Base-by-base conservation (phyloP, 192 early-diverging fungal genomes). In the Chytriomyces hyalinus region DNA sequence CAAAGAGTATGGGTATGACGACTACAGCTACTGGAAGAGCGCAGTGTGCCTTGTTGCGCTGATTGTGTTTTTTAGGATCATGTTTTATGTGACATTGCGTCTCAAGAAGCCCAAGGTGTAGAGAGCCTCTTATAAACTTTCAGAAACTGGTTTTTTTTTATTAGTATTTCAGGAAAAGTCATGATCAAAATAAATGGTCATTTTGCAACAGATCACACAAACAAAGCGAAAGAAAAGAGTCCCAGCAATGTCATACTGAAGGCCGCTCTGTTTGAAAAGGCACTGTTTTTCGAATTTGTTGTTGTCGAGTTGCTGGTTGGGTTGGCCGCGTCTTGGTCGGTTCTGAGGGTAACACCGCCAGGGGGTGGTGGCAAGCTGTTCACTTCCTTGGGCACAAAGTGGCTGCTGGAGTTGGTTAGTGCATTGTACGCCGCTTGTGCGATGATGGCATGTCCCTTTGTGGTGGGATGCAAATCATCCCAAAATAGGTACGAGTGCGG, bases 81-180 rank as follows among this genome's bases (percentile, higher is more conserved):
- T 59, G 36, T 73, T 70, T 48, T 70, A 70, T 53, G 49, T 70
- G 22, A 28, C 68, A 2, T 28, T 70, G 68, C 15, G 68, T 11
- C 22, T 70, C 17, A 49, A 70, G 20, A 70, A 70, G 50, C 68
- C 68, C 9, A 70, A 70, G 47, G 68, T 53, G 6, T 70, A 51
- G 53, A 46, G 8, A 67, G 45, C 53, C 53, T 57, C 53, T 57
- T 57, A 57, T n/a, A 57, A 13, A n/a, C 53, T n/a, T 57, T 57
- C 53, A 57, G 20, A 57, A 57, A 57, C 13, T 57, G 20, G 53
- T 57, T 20, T 4, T 3, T 57, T 20, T 57, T 57, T 20, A 1
- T 57, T 57, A 0, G 0, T 57, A 57, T 57, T 57, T 57, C 20
- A 36, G 36, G 36, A 36, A 36, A 36, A 2, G 36, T 36, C 36